Percentiles rank a stretch among this genome's conserved stretches.
Conservation (phyloP, 306 rosid genomes). For the Myrica gale region DNA sequence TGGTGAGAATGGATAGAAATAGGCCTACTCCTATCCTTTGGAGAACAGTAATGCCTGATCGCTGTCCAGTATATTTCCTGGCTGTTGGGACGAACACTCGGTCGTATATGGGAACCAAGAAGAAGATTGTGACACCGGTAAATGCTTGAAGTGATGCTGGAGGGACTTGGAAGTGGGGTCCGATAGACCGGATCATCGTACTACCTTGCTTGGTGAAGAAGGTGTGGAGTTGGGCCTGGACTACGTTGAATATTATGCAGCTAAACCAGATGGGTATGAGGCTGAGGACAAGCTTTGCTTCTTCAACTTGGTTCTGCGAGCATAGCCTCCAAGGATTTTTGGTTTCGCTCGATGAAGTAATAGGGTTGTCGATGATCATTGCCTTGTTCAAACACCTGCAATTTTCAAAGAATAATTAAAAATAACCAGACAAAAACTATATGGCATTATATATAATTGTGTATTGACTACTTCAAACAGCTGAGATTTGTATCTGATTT, state of each 20-base stretch:
- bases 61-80: constrained; percentile 42
- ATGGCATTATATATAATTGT: too few relatives aligned
- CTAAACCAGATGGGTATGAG: constrained; percentile 72
- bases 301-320: constrained; percentile 68
- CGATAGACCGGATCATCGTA: constrained; percentile 50
- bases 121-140: constrained; percentile 45
- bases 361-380: constrained; percentile 41
- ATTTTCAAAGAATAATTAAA: neutral
- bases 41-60: constrained; percentile 57
- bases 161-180: constrained; percentile 52
- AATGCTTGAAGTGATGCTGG: constrained; percentile 70
- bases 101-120: constrained; percentile 53
- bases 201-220: constrained; percentile 65
- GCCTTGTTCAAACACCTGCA: constrained; percentile 72
- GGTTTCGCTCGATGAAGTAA: constrained; percentile 41
- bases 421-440: too few relatives aligned
- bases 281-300: constrained; percentile 62
- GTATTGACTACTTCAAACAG: too few relatives aligned
- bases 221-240: constrained; percentile 61
- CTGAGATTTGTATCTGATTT: too few relatives aligned
- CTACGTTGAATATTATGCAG: constrained; percentile 56
- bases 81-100: constrained; percentile 43
- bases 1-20: constrained; percentile 52
- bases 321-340: constrained; percentile 77
- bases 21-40: constrained; percentile 72